Evolutionary conservation across 2,329 filamentous ascomycete genomes (phyloP), one percentile per base, ranked within the genome.

Genomic region (Leptographium flavum): DNA sequence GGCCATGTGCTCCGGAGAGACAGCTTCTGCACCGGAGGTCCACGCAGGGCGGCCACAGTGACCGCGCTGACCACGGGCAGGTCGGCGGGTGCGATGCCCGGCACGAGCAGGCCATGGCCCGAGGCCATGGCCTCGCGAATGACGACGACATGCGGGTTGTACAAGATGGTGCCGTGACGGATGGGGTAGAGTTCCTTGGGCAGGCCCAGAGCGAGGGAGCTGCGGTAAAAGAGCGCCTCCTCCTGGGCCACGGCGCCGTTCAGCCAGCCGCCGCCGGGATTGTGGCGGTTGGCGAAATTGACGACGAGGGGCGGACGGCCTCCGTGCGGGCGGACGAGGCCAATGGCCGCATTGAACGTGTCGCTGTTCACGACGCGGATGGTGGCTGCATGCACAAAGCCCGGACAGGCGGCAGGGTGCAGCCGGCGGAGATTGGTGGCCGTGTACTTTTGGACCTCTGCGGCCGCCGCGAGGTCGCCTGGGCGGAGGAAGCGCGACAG

Each of bases 151-250:
- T 61, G 55, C 9, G 47, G 55, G 2, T 55, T 59, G 49, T 60
- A 62, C n/a, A 61, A 9, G 11, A 52, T 58, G 23, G 50, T 45
- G 8, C 40, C 36, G 8, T 43, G 33, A 17, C n/a, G 22, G 43
- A 50, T 52, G 14, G 53, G 57, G 46, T 57, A 59, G 46, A 56
- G 49, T 5, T 13, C n/a, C 22, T 5, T 8, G 47, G 65, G 60
- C 1, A 77, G 61, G 19, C 69, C 70, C 27, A 67, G 54, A 25
- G 59, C 68, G 8, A 79, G 67, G 1, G 73, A 71, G 39, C 69
- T 75, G 37, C 79, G 72, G 56, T 77, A 79, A 60, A 78, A 84
- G 7, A 85, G 66, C 3, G 73, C 70, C 62, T 85, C 81, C 60
- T 85, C 80, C 58, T 85, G 81, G 0, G 80, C 79, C 27, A 73